These are phyloP conservation scores for Plasmodium berghei DNA, from an alignment of 169 alveolate species.

Conservation along the genomic window DNA sequence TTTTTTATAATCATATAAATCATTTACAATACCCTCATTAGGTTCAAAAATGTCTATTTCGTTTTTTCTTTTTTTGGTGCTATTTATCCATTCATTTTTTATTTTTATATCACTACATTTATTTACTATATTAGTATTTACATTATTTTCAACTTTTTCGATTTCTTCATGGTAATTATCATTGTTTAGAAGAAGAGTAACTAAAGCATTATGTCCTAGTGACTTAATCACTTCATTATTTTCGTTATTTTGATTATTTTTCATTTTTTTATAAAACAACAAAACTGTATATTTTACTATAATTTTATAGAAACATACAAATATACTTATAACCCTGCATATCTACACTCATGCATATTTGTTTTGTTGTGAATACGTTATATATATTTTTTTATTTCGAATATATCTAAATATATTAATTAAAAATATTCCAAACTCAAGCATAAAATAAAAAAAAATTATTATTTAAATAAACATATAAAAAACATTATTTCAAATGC, in stretches of 20 bases:
- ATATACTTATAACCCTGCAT: too few species aligned
- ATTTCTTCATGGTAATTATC: slow-evolving; percentile 1
- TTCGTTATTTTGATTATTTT: not conserved
- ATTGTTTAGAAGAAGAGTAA: slow-evolving; percentile 20
- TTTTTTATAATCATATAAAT: not conserved
- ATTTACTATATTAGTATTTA: too few species aligned
- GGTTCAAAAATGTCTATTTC: slow-evolving; percentile 23
- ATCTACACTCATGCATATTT: too few species aligned
- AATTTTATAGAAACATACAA: too few species aligned
- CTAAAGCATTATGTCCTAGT: slow-evolving; percentile 34
- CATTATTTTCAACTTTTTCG: not conserved
- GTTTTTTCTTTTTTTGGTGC: not conserved
- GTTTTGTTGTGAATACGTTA: too few species aligned
- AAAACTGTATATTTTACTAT: too few species aligned
- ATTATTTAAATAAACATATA: too few species aligned
- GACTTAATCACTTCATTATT: slow-evolving; percentile 13
- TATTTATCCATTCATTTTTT: not conserved
- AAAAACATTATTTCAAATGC: too few species aligned
- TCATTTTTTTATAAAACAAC: not conserved
- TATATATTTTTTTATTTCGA: too few species aligned
- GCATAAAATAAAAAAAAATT: too few species aligned
- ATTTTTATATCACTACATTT: not conserved
- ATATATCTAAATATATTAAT: too few species aligned
- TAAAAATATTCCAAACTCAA: too few species aligned
- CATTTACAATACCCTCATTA: not conserved